Evolutionary conservation across 2,329 filamentous ascomycete genomes (phyloP).

Genomic region (Lasiodiplodia gonubiensis): DNA sequence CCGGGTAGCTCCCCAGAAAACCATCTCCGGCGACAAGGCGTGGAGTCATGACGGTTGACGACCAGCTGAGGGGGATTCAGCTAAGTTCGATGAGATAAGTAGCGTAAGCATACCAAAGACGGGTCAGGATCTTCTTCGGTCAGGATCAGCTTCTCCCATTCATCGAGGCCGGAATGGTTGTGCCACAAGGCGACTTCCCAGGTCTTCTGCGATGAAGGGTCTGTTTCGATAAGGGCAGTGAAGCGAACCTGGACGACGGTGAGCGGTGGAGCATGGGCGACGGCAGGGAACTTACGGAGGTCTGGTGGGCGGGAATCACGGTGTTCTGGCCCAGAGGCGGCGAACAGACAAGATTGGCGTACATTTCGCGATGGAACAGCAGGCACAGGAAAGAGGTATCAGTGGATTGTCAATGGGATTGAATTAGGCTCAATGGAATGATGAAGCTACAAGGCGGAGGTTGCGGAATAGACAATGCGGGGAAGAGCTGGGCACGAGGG

Average conservation of each 20-base stretch:
- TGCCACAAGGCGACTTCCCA: conserved; percentile 83
- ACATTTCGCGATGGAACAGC: conserved; percentile 43
- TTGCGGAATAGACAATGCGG: conserved; percentile 10
- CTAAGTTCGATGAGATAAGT: background rate
- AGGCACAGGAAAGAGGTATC: conserved; percentile 1
- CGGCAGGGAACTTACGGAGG: conserved; percentile 41
- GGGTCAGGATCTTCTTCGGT: background rate
- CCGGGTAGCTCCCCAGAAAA: conserved; percentile 60
- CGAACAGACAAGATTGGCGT: conserved; percentile 64
- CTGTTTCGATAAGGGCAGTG: conserved; percentile 72
- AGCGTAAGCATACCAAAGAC: conserved; percentile 2
- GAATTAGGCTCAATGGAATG: conserved; percentile 15
- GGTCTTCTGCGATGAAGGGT: conserved; percentile 57
- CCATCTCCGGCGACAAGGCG: conserved; percentile 50
- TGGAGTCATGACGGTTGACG: conserved; percentile 8
- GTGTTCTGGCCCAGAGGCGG: conserved; percentile 81
- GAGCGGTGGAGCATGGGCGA: conserved; percentile 29
- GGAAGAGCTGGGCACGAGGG: background rate
- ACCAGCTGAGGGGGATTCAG: conserved; percentile 24
- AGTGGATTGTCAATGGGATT: conserved; percentile 16
- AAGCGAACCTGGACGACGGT: conserved; percentile 58
- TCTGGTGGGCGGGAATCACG: conserved; percentile 54
- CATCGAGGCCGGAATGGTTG: conserved; percentile 61
- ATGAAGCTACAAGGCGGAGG: background rate
- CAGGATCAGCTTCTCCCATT: conserved; percentile 60